Conservation (phyloP, 2,329 filamentous ascomycete species). For the Byssochlamys sp. region DNA sequence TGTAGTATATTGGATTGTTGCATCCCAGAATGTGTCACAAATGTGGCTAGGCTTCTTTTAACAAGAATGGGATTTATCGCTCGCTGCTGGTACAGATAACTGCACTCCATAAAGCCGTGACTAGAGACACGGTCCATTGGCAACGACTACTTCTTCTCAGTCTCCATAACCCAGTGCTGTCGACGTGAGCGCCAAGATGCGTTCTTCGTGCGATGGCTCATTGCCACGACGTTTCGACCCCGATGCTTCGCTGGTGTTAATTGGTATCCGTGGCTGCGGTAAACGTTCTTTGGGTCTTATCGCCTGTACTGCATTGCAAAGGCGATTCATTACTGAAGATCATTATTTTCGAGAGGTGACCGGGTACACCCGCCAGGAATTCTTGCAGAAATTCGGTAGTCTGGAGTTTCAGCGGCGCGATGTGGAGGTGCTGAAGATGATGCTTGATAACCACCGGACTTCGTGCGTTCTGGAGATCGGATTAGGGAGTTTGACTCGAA, state of each 20-base stretch:
- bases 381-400: conserved; percentile 29
- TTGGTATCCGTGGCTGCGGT: conserved; percentile 36
- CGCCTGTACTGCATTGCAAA: conserved; percentile 33
- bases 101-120: not conserved
- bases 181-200: conserved; percentile 7
- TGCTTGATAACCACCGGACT: conserved; percentile 35
- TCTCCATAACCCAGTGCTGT: not conserved
- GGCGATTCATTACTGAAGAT: conserved; percentile 36
- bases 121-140: not conserved
- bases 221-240: conserved; percentile 21
- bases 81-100: not conserved
- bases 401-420: conserved; percentile 35
- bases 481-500: conserved; percentile 33
- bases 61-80: not conserved
- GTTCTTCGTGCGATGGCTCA: conserved; percentile 3
- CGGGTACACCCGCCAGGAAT: conserved; percentile 33
- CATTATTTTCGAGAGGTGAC: conserved; percentile 37
- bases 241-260: conserved; percentile 33
- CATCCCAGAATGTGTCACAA: not conserved
- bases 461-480: conserved; percentile 37
- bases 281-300: conserved; percentile 37
- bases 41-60: not conserved
- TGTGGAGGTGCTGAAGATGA: conserved; percentile 32
- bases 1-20: not conserved
- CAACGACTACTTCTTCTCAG: not conserved